phyloP scores from a whole-genome alignment of 1,284 basidiomycete genomes.

The Hortiboletus rubellus region DNA sequence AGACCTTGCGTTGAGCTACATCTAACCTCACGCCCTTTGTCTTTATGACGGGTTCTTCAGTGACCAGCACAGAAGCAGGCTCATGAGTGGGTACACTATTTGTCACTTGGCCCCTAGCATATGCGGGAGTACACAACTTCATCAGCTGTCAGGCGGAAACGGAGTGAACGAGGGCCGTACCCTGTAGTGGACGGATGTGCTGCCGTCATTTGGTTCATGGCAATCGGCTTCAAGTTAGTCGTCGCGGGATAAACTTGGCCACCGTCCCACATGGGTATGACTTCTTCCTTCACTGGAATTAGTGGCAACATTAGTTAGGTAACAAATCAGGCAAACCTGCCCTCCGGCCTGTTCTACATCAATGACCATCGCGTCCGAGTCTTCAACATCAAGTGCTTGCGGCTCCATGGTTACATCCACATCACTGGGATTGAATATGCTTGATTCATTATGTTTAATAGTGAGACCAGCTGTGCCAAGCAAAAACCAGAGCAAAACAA shows the following conservation, averaged over 20 bases:
- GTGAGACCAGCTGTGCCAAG: not conserved
- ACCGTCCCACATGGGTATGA: too few relatives aligned
- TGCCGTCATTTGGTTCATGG: too few relatives aligned
- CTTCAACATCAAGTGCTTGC: too few relatives aligned
- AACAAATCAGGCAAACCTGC: not conserved
- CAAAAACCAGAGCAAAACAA: not conserved
- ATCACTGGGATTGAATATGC: not conserved
- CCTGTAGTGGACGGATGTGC: not conserved
- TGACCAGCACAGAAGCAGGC: too few relatives aligned
- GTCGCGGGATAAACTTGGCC: not conserved
- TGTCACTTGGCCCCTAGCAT: too few relatives aligned
- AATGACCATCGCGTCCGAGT: too few relatives aligned
- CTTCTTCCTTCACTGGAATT: not conserved
- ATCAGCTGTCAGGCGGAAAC: not conserved
- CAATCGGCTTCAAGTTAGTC: not conserved
- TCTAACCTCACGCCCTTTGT: too few relatives aligned
- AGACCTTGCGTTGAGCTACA: too few relatives aligned
- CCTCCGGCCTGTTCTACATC: not conserved
- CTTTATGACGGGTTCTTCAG: too few relatives aligned
- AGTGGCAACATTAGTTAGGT: not conserved
- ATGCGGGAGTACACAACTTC: too few relatives aligned
- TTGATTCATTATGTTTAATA: not conserved
- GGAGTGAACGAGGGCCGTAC: not conserved
- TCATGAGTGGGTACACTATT: too few relatives aligned
- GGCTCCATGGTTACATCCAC: too few relatives aligned